These are phyloP conservation scores for Zygosaccharomyces gambellarensis DNA, from an alignment of 805 yeast species.

Conservation along the genomic window DNA sequence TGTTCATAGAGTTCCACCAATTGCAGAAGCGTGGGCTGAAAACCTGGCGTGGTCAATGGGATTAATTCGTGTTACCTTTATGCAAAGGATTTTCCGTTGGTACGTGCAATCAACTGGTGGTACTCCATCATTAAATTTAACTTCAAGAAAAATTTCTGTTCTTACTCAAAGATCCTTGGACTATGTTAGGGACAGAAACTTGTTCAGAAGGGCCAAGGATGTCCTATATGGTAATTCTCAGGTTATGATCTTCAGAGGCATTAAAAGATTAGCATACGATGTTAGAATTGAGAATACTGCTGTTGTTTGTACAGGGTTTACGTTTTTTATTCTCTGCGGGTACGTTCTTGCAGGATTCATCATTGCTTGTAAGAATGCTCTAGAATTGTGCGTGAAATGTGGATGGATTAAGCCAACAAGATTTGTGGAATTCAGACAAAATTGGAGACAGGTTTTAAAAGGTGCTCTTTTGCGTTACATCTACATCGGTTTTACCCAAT, in stretches of 20 bases:
- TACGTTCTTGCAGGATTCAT: slow-evolving; percentile 63
- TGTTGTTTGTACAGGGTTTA: slow-evolving; percentile 79
- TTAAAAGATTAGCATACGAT: slow-evolving; percentile 72
- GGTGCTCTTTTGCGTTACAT: slow-evolving; percentile 77
- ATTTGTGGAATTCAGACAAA: slow-evolving; percentile 46
- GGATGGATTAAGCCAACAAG: slow-evolving; percentile 48
- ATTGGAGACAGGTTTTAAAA: slow-evolving; percentile 60
- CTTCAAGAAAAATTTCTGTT: slow-evolving; percentile 57
- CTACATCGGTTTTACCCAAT: slow-evolving; percentile 80
- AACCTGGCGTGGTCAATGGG: slow-evolving; percentile 96
- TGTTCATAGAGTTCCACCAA: slow-evolving; percentile 84
- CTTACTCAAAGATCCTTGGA: slow-evolving; percentile 56
- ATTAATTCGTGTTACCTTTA: slow-evolving; percentile 65
- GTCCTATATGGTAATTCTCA: slow-evolving; percentile 48
- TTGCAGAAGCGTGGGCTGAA: slow-evolving; percentile 88
- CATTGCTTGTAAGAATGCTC: slow-evolving; percentile 46
- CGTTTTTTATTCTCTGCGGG: slow-evolving; percentile 75
- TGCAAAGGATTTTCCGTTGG: slow-evolving; percentile 85
- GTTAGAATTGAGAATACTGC: slow-evolving; percentile 79
- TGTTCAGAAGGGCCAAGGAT: slow-evolving; percentile 37
- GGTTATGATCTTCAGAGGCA: slow-evolving; percentile 76
- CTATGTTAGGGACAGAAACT: slow-evolving; percentile 15
- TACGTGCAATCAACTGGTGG: slow-evolving; percentile 89
- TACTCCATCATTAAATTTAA: slow-evolving; percentile 61
- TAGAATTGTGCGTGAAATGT: slow-evolving; percentile 44